Base-by-base conservation (phyloP, 1,139 yeast species). In the Candida sojae region DNA sequence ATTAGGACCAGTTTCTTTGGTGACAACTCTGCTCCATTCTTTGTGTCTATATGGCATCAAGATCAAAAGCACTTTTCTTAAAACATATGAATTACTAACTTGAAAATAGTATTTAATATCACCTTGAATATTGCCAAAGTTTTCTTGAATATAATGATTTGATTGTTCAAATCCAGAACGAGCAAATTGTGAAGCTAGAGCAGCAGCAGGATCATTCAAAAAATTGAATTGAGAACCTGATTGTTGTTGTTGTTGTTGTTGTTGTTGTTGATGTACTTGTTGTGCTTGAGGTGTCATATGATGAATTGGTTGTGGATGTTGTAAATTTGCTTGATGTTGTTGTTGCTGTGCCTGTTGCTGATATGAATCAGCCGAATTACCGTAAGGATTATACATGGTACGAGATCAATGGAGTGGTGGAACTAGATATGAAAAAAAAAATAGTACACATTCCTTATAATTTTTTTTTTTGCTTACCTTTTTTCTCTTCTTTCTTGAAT, bases 131-230 rank as follows among this genome's bases (percentile, higher is more conserved):
- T 75, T 73, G 17, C 84, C 83, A 51, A 86, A 75, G 63, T 86
- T 88, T 55, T 84, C 84, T 54, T 86, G 89, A 59, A 90, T 68
- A 64, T 88, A 88, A 54, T 85, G 86, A 57, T 88, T 89, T 35
- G 83, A 77, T 39, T 80, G 78, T 49, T 79, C 84, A 46, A 93
- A 80, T 5, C 98, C 97, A 48, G 81, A 80, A 59, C 89, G 87
- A 31, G 98, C 97, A 52, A 92, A 83, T 60, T 89, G 96, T 33
- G 93, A 80, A 2, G 97, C 97, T 76, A 93, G 79, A 46, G 88
- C 83, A 0, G 96, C 82, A 5, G 90, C 82, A 21, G 96, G 95
- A 60, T 89, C 96, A 55, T 79, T 81, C 64, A 90, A 80, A 56
- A 87, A 76, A 42, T 47, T 50, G 43, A 48, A 52, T 28, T 49